Evolutionary conservation across 1,284 basidiomycete species (phyloP).

Genomic region (Amylostereum chailletii): DNA sequence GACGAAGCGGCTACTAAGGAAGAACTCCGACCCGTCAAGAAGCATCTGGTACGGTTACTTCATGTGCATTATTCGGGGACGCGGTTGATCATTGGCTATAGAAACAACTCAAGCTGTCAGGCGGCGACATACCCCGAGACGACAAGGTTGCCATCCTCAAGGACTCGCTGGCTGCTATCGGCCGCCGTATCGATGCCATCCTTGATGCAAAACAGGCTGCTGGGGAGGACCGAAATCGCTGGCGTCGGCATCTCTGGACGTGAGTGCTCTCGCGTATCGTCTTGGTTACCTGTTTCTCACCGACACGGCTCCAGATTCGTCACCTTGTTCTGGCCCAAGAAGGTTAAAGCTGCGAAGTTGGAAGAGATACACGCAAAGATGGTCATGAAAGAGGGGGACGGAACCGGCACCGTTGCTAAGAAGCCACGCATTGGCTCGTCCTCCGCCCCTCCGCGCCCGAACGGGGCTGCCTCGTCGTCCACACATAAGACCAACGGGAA

Average conservation of each 20-base stretch:
- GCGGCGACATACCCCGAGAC: constrained; percentile 86
- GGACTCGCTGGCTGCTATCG: constrained; percentile 91
- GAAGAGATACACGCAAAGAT: constrained; percentile 93
- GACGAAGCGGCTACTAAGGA: constrained; percentile 94
- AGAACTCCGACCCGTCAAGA: constrained; percentile 93
- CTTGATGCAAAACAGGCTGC: constrained; percentile 68
- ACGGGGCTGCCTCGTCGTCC: constrained; percentile 5
- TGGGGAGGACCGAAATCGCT: constrained; percentile 75
- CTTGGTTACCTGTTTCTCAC: neutral
- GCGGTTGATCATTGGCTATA: constrained; percentile 20
- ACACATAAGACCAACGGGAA: constrained; percentile 12
- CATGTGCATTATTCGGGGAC: neutral
- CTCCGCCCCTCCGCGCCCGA: constrained; percentile 6
- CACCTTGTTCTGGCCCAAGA: constrained; percentile 95
- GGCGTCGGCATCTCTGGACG: constrained; percentile 95
- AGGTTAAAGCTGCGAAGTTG: constrained; percentile 85
- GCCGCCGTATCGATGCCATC: constrained; percentile 84
- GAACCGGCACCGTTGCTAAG: constrained; percentile 10
- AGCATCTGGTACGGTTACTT: constrained; percentile 67
- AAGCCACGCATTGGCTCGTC: constrained; percentile 11
- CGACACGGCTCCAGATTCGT: constrained; percentile 55
- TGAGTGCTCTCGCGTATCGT: constrained; percentile 36
- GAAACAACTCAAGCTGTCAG: constrained; percentile 92
- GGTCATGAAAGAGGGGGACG: constrained; percentile 65
- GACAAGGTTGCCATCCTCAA: constrained; percentile 95